Conservation (phyloP, 495 filamentous ascomycete genomes). For the Aspergillus steynii region DNA sequence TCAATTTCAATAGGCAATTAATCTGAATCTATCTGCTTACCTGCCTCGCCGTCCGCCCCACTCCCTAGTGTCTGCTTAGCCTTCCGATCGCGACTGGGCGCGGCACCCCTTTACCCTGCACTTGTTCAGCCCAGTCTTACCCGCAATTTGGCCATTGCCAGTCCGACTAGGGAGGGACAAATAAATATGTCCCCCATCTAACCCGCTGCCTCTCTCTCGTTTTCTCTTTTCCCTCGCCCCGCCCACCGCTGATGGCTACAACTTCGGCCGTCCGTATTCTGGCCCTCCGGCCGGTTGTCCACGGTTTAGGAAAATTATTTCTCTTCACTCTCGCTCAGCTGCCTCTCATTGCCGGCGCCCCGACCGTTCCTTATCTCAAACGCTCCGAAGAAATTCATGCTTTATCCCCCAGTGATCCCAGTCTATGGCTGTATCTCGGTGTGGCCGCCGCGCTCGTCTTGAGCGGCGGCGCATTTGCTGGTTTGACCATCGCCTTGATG, state of each 20-base stretch:
- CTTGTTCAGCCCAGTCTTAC: not conserved
- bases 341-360: slow-evolving; percentile 45
- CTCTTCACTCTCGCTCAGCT: slow-evolving; percentile 45
- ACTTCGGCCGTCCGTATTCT: slow-evolving; percentile 31
- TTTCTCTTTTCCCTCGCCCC: slow-evolving; percentile 6
- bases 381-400: slow-evolving; percentile 24
- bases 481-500: slow-evolving; percentile 86
- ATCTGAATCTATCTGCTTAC: not conserved
- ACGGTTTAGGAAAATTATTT: slow-evolving; percentile 51
- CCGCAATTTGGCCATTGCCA: not conserved
- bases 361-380: slow-evolving; percentile 28
- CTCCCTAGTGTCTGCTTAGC: not conserved
- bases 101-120: not conserved
- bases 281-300: slow-evolving; percentile 43
- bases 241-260: slow-evolving; percentile 33
- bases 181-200: slow-evolving; percentile 16
- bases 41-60: not conserved
- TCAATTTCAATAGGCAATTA: not conserved
- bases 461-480: slow-evolving; percentile 91
- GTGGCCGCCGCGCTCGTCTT: slow-evolving; percentile 75
- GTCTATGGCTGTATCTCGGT: slow-evolving; percentile 70
- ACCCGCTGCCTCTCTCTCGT: slow-evolving; percentile 2
- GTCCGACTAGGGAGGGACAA: slow-evolving; percentile 1
- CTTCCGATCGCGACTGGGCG: not conserved
- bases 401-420: slow-evolving; percentile 52